Base-by-base conservation (phyloP, 768 basidiomycete species). In the Xanthoconium purpureum region DNA sequence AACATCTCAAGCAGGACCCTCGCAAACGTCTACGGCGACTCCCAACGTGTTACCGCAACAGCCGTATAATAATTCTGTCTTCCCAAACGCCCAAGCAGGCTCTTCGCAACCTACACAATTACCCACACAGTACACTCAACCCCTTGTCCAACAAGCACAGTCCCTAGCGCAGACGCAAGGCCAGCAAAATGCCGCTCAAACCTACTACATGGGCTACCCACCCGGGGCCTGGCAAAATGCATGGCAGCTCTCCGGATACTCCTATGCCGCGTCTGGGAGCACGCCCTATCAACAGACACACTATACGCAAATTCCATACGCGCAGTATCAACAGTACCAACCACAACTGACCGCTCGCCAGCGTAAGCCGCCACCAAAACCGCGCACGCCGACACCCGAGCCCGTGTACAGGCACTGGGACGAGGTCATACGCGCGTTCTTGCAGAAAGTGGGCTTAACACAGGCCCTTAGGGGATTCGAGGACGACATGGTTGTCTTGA, bases 401-500 rank as follows among this genome's bases (percentile, higher is more conserved):
- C 76, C 77, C 6, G 69, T 75, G 8, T 81, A 77, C 60, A 74
- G 76, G 55, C 74, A 85, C 53, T 90, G 88, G 88, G 86, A 89
- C 56, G 71, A 76, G 24, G 77, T 78, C 12, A 60, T 89, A 30
- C 75, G 74, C 49, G 63, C 72, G 9, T 90, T 90, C 55, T 65
- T 90, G 57, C 65, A 69, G 14, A 74, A 78, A 43, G 74, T 83
- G 17, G 82, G 84, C 5, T 67, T 90, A 20, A 75, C 71, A 1
- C 84, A 89, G 63, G 77, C 87, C 0, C 62, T 83, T 43, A 75
- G 74, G 37, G 89, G 85, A 0, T 82, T 91, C 46, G 83, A 88
- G 60, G 70, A 77, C n/a, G 89, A 91, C 63, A 79, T 90, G 73
- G 65, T 90, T 6, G 78, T 88, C n/a, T 69, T 90, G 73, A 90